Base-by-base conservation (phyloP, 768 basidiomycete genomes). In the Suillus clintonianus region DNA sequence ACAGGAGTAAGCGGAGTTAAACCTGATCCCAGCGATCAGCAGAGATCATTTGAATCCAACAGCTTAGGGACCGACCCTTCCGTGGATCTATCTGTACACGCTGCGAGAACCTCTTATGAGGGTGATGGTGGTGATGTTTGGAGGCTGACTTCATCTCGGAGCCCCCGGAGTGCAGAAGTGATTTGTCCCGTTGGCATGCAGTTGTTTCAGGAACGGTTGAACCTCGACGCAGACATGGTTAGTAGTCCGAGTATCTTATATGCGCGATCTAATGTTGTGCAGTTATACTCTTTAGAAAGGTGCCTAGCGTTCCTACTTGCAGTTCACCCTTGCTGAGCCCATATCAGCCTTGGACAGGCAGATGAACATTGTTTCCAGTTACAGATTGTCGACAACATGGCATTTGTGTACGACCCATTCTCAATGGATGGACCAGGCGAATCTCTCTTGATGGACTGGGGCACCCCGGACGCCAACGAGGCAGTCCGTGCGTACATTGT, bases 371-470 rank as follows among this genome's bases (percentile, higher is more conserved):
- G 80, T 64, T 74, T 85, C 63, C 79, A 81, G 5, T 59, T 87
- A 15, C 77, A 80, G 57, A 79, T 81, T 13, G 63, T 74, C 9
- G 61, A 60, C 2, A 65, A 79, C 10, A 69, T 82, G 66, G 85
- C 81, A 0, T 89, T 88, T 64, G 45, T 88, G 10, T 81, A 84
- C 56, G 83, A 86, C 62, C 88, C 88, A 0, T 75, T 88, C 37
- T 76, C 85, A 30, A 76, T 87, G 45, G 87, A 89, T 58, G 79
- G 76, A 1, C 74, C 78, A 10, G 68, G 68, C 4, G 71, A 68
- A 2, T 80, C 83, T 6, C 80, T 83, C 65, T 64, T 88, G 30
- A 76, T 89, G 47, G 85, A 86, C 65, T 89, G 86, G 86, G 82
- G 83, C 22, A 71, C 71, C 5, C 62, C 63, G 9, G 58, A 67